These are phyloP conservation scores for Periconia sp. DNA, from an alignment of 2,329 filamentous ascomycete species.

Conservation along the genomic window DNA sequence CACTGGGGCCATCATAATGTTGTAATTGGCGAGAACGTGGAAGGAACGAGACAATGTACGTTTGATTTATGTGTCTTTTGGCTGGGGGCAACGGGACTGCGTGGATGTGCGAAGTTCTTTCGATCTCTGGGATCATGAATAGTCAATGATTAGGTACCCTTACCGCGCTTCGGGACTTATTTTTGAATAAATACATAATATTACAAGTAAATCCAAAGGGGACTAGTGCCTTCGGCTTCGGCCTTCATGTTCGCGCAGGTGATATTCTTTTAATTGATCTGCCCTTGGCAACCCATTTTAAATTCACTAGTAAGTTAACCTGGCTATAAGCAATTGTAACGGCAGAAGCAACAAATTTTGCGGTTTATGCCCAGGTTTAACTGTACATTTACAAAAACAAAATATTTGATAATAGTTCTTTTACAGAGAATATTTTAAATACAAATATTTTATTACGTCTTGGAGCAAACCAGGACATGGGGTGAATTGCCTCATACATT, in stretches of 20 bases:
- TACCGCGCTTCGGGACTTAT: background rate
- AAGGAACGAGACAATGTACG: conserved; percentile 1
- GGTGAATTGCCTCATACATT: background rate
- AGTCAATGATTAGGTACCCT: conserved; percentile 1
- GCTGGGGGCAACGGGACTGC: background rate
- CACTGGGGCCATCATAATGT: background rate
- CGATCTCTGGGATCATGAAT: background rate
- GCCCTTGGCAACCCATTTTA: background rate
- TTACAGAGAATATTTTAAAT: background rate
- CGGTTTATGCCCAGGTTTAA: background rate
- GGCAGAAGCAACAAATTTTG: background rate
- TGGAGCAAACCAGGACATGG: too few relatives aligned
- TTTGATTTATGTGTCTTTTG: background rate
- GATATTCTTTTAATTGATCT: conserved; percentile 1
- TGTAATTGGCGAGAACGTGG: background rate
- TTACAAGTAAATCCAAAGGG: background rate
- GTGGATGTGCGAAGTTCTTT: background rate
- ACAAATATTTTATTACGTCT: too few relatives aligned
- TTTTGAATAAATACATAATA: too few relatives aligned
- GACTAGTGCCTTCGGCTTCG: background rate
- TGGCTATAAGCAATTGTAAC: background rate
- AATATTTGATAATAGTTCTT: background rate
- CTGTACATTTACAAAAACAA: background rate
- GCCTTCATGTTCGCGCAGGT: background rate
- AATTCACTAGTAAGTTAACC: background rate